Evolutionary conservation across 805 yeast species (phyloP), one percentile per base, ranked within the genome.

Genomic region (Kodamaea hsintzibuensis): DNA sequence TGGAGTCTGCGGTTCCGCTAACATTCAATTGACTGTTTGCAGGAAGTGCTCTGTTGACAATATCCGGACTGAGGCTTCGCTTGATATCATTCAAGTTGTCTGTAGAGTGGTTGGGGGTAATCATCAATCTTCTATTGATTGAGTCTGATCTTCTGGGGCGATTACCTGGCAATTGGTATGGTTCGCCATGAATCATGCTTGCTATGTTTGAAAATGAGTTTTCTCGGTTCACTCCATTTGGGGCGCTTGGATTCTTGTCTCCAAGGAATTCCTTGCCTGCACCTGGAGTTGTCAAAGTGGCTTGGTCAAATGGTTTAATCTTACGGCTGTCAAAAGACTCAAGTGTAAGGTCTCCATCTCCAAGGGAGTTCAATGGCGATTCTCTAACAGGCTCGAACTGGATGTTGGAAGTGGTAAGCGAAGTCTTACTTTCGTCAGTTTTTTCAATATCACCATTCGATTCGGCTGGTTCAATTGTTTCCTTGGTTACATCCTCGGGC

Each of bases 331-430:
- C 69, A 42, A 68, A 67, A 14, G 60, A 57, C 47, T 68, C 74
- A 10, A 79, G 61, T 0, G 75, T 60, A 42, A 82, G 67, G 22
- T 74, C 70, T 1, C 86, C 86, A 43, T 72, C 66, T 1, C 86
- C 86, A 47, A 82, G 53, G 0, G 84, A 74, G 52, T 71, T 75
- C 19, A 81, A 55, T 0, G 82, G 77, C 2, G 82, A 70, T 42
- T 76, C 76, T 47, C 80, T 69, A 3, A 82, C 66, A 0, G 83
- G 77, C 52, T 70, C 77, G 59, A 82, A 82, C 30, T 72, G 77
- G 17, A 82, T 78, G 25, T 69, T 68, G 7, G 71, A 58, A 5
- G 70, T 52, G 48, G 57, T 51, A 7, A 57, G 55, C n/a, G 47
- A 35, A 12, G 50, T 12, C 37, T 35, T 47, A 12, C 43, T 39